Percentiles rank a stretch among this genome's conserved stretches.
These are phyloP conservation scores for Penicillium sp. DNA, from an alignment of 2,329 filamentous ascomycete genomes.

Conservation along the genomic window DNA sequence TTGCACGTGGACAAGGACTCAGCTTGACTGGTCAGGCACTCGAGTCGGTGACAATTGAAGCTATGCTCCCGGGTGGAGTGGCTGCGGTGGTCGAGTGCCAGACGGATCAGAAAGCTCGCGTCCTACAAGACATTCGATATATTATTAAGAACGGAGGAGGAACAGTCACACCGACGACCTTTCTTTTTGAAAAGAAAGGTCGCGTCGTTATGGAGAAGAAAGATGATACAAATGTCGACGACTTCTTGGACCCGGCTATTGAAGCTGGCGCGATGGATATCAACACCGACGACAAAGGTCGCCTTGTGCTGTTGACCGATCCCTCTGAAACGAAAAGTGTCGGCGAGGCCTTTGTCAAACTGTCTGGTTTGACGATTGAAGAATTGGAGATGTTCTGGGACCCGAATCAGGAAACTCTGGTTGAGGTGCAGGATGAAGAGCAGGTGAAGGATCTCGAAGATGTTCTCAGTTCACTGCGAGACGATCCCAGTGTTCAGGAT, in stretches of 20 bases:
- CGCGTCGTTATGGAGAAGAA: conserved; percentile 71
- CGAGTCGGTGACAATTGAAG: conserved; percentile 80
- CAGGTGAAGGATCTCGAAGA: conserved; percentile 63
- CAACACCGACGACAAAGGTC: conserved; percentile 67
- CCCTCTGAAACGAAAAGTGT: conserved; percentile 69
- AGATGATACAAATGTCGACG: conserved; percentile 63
- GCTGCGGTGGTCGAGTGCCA: conserved; percentile 84
- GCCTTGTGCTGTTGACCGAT: conserved; percentile 73
- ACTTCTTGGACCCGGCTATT: conserved; percentile 79
- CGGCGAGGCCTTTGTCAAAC: conserved; percentile 67
- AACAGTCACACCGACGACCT: conserved; percentile 73
- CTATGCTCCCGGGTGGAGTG: conserved; percentile 74
- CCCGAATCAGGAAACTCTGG: conserved; percentile 78
- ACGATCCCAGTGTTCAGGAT: conserved; percentile 75
- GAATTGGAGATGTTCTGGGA: conserved; percentile 84
- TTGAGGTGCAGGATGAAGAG: conserved; percentile 64
- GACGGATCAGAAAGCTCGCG: conserved; percentile 78
- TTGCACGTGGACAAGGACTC: conserved; percentile 86
- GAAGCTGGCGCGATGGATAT: conserved; percentile 74
- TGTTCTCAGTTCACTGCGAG: conserved; percentile 62
- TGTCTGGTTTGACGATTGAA: conserved; percentile 70
- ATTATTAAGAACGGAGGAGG: conserved; percentile 76
- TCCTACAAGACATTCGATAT: conserved; percentile 73
- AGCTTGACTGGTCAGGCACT: conserved; percentile 75
- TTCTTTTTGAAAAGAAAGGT: conserved; percentile 84